These are phyloP conservation scores for Hypocreales sp. DNA, from an alignment of 2,329 filamentous ascomycete species.

Conservation along the genomic window DNA sequence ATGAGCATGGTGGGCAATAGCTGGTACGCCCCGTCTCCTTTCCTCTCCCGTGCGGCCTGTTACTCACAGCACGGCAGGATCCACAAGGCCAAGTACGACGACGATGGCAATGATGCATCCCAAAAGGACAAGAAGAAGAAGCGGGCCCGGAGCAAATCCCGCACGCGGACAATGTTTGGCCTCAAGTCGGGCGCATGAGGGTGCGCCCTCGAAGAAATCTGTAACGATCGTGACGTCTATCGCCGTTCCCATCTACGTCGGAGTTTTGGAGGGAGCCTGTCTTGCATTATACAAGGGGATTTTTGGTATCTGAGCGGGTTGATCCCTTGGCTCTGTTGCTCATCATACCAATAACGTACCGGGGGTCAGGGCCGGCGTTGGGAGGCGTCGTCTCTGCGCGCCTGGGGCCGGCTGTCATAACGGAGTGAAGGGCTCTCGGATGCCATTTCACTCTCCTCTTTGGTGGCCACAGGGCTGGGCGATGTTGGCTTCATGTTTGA, in stretches of 20 bases:
- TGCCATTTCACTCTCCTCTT: not conserved
- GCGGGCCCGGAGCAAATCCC: constrained; percentile 61
- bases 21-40: constrained; percentile 50
- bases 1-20: constrained; percentile 98
- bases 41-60: not conserved
- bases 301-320: constrained; percentile 7
- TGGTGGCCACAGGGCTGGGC: constrained; percentile 2
- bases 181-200: constrained; percentile 14
- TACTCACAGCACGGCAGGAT: constrained; percentile 46
- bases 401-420: not conserved
- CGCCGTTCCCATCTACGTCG: constrained; percentile 14
- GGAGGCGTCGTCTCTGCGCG: not conserved
- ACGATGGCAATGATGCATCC: constrained; percentile 32
- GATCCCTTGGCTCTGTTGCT: constrained; percentile 4
- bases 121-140: constrained; percentile 34
- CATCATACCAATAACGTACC: not conserved
- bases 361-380: not conserved
- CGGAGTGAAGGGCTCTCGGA: too few relatives aligned
- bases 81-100: constrained; percentile 86
- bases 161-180: constrained; percentile 59
- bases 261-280: constrained; percentile 13
- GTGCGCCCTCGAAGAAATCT: too few relatives aligned
- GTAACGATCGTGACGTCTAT: constrained; percentile 15
- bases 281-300: constrained; percentile 5
- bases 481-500: constrained; percentile 1